A percentile compares a stretch with the other conserved stretches of the same genome.
phyloP scores from a whole-genome alignment of 2,329 filamentous ascomycete species.

The Curvularia lunata region DNA sequence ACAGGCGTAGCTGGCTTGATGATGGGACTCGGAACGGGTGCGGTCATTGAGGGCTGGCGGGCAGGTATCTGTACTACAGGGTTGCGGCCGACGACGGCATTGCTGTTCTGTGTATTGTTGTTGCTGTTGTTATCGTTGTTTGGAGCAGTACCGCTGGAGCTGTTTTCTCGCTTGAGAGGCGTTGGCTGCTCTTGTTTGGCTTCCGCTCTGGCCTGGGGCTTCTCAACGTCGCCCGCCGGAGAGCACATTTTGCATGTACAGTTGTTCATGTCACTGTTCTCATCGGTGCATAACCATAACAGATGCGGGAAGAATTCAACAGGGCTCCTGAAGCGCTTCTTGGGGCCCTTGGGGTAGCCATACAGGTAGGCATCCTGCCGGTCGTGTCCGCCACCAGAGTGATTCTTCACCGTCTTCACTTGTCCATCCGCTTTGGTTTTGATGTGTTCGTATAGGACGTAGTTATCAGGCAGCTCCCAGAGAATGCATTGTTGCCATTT shows the following conservation, averaged over 20 bases:
- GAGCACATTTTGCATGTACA: slow-evolving; percentile 65
- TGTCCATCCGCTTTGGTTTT: slow-evolving; percentile 59
- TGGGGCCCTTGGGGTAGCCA: slow-evolving; percentile 63
- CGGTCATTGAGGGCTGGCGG: slow-evolving; percentile 27
- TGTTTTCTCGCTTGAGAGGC: slow-evolving; percentile 38
- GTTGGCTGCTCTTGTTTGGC: slow-evolving; percentile 27
- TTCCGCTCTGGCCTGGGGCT: slow-evolving; percentile 36
- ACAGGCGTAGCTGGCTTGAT: slow-evolving; percentile 23
- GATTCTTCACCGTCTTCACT: slow-evolving; percentile 57
- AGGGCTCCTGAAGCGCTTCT: slow-evolving; percentile 64
- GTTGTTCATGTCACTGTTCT: slow-evolving; percentile 60
- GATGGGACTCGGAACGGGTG: slow-evolving; percentile 32
- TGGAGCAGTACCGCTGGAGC: slow-evolving; percentile 15
- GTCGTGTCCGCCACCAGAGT: slow-evolving; percentile 59
- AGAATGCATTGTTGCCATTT: slow-evolving; percentile 57
- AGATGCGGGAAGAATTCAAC: slow-evolving; percentile 67
- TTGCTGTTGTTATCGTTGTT: neutral
- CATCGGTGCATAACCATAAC: slow-evolving; percentile 62
- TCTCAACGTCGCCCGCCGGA: slow-evolving; percentile 53
- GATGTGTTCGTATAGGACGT: slow-evolving; percentile 64
- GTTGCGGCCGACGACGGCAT: slow-evolving; percentile 18
- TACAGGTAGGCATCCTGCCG: slow-evolving; percentile 67
- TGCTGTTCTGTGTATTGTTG: neutral
- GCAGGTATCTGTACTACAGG: slow-evolving; percentile 38
- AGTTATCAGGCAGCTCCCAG: slow-evolving; percentile 61